Conservation (phyloP, 2,329 filamentous ascomycete genomes). For the Diaporthe caulivora region DNA sequence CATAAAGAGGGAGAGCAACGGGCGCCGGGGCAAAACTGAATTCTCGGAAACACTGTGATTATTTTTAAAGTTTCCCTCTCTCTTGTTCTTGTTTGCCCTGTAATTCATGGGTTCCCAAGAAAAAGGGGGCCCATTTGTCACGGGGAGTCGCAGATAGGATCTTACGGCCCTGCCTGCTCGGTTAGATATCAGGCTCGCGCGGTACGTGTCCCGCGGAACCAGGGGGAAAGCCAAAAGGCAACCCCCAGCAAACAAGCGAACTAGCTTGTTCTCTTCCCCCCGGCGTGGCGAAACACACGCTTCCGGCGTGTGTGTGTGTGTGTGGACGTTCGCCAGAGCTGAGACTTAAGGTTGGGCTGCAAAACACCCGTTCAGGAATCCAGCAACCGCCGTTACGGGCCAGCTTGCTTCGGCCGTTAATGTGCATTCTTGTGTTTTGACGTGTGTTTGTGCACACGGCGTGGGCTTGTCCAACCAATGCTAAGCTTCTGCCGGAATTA, state of each 20-base stretch:
- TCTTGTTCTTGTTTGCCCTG: background rate
- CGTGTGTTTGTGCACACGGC: background rate
- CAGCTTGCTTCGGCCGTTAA: no score
- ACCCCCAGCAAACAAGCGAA: background rate
- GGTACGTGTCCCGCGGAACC: background rate
- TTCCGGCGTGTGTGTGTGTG: no score
- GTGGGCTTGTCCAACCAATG: background rate
- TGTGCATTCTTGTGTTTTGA: background rate
- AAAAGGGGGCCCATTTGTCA: constrained; percentile 15
- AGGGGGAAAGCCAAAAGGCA: background rate
- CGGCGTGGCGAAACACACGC: background rate
- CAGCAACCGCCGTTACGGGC: background rate
- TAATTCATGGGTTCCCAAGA: background rate
- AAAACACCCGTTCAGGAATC: background rate
- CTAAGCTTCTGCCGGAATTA: constrained; percentile 6
- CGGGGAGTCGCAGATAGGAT: background rate
- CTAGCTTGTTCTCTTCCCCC: background rate
- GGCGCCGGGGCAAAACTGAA: background rate
- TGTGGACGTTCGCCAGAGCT: background rate
- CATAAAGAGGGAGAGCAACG: no score
- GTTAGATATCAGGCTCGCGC: constrained; percentile 22
- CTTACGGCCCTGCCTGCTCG: background rate
- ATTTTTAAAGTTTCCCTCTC: background rate
- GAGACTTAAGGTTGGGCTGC: constrained; percentile 11
- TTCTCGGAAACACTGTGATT: background rate